A percentile compares a stretch with the other conserved stretches of the same genome.
Evolutionary conservation across 192 early-diverging fungal genomes (phyloP).

Genomic region (Chytriomyces sp.): DNA sequence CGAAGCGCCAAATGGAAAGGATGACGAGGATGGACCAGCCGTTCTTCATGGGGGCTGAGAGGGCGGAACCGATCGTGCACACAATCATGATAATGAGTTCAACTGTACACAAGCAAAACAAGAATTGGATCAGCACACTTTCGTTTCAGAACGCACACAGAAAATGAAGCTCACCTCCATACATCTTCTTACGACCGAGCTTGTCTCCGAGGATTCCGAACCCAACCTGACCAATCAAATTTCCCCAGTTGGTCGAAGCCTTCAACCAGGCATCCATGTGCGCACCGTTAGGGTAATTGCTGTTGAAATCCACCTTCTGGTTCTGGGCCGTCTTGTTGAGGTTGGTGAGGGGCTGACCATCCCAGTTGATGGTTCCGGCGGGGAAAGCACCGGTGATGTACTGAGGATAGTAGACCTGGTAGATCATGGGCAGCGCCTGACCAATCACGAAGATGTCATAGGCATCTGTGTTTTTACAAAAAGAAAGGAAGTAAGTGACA

Average conservation of each 20-base stretch:
- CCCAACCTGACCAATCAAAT: slow-evolving; percentile 86
- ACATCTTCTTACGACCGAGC: slow-evolving; percentile 86
- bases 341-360: background rate
- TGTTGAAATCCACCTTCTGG: slow-evolving; percentile 28
- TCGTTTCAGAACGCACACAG: too few species aligned
- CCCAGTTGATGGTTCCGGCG: background rate
- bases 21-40: slow-evolving; percentile 70
- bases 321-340: slow-evolving; percentile 31
- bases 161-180: slow-evolving; percentile 71
- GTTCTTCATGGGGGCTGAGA: slow-evolving; percentile 70
- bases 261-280: slow-evolving; percentile 82
- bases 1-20: slow-evolving; percentile 85
- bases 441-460: slow-evolving; percentile 96
- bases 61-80: slow-evolving; percentile 77
- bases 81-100: slow-evolving; percentile 90
- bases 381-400: slow-evolving; percentile 30
- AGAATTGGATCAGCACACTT: too few species aligned
- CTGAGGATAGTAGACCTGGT: slow-evolving; percentile 37
- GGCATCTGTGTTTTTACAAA: too few species aligned
- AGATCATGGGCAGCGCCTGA: slow-evolving; percentile 83
- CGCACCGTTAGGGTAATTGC: slow-evolving; percentile 17
- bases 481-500: too few species aligned
- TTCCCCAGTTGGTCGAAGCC: slow-evolving; percentile 84
- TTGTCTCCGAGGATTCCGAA: slow-evolving; percentile 89
- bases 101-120: too few species aligned